These are phyloP conservation scores for Colletotrichum sp. DNA, from an alignment of 2,329 filamentous ascomycete genomes.

Conservation along the genomic window DNA sequence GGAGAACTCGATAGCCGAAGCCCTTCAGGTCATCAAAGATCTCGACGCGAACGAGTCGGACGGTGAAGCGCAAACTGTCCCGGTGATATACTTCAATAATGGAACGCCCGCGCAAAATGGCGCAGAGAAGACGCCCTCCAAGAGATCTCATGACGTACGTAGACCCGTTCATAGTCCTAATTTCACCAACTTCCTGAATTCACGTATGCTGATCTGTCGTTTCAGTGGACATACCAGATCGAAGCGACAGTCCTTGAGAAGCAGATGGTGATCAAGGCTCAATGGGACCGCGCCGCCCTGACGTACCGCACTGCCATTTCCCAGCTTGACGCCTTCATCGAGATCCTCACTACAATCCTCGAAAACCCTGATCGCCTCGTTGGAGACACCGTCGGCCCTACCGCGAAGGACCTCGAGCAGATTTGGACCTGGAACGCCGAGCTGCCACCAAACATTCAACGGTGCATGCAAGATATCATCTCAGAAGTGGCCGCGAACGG, in stretches of 20 bases:
- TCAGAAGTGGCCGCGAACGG: constrained; percentile 38
- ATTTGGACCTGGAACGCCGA: constrained; percentile 52
- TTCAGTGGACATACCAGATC: constrained; percentile 28
- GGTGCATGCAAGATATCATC: constrained; percentile 54
- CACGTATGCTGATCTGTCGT: not conserved
- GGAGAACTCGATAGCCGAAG: constrained; percentile 12
- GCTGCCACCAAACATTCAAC: constrained; percentile 43
- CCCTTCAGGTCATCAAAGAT: constrained; percentile 9
- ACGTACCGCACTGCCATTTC: constrained; percentile 18
- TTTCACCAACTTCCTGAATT: not conserved
- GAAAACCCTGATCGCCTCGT: constrained; percentile 13
- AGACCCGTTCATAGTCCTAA: not conserved
- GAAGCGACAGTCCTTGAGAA: constrained; percentile 16
- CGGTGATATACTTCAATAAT: constrained; percentile 23
- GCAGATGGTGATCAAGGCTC: constrained; percentile 20
- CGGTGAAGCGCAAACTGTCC: not conserved
- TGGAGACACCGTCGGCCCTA: constrained; percentile 23
- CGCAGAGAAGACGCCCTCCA: constrained; percentile 7
- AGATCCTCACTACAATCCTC: constrained; percentile 23
- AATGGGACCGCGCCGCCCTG: constrained; percentile 23
- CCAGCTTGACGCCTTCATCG: constrained; percentile 25
- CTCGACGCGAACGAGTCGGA: not conserved
- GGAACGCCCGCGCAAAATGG: constrained; percentile 1
- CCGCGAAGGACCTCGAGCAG: constrained; percentile 43
- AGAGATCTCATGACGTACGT: constrained; percentile 14